Percentiles rank a stretch among this genome's conserved stretches.
phyloP scores from a whole-genome alignment of 2,329 filamentous ascomycete species.

The Thelonectria blattea region DNA sequence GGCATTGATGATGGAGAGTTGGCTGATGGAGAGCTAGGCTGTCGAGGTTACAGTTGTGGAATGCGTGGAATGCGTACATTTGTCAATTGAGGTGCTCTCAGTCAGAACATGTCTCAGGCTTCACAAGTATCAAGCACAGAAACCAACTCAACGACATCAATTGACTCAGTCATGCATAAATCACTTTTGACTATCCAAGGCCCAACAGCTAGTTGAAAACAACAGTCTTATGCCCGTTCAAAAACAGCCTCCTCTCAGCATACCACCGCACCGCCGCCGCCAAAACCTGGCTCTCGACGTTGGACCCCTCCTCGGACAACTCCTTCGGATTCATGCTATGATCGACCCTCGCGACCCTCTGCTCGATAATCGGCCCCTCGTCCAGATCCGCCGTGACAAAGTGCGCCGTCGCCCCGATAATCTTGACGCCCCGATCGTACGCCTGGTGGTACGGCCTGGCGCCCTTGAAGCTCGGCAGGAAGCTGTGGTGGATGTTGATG shows the following conservation, averaged over 20 bases:
- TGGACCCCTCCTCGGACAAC: constrained; percentile 79
- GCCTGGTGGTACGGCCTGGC: constrained; percentile 90
- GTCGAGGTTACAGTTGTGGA: no score
- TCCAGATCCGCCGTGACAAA: constrained; percentile 86
- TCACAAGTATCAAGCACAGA: no score
- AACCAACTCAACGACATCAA: no score
- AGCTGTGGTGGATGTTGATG: constrained; percentile 92
- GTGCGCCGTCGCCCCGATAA: constrained; percentile 84
- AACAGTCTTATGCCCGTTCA: constrained; percentile 82
- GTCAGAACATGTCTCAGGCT: no score
- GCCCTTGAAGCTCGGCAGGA: constrained; percentile 87
- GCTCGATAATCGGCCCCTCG: constrained; percentile 88
- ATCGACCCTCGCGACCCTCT: constrained; percentile 77
- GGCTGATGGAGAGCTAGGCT: no score
- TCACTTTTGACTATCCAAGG: no score
- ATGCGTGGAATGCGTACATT: no score
- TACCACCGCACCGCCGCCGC: constrained; percentile 85
- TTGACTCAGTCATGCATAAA: no score
- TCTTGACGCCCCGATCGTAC: constrained; percentile 85
- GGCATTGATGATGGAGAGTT: no score
- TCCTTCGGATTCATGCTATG: constrained; percentile 78
- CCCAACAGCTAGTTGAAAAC: constrained; percentile 71
- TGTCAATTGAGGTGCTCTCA: no score
- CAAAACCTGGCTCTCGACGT: constrained; percentile 83
- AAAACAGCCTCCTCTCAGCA: constrained; percentile 76